phyloP scores from a whole-genome alignment of 805 yeast genomes.

The Candida hispaniensis region DNA sequence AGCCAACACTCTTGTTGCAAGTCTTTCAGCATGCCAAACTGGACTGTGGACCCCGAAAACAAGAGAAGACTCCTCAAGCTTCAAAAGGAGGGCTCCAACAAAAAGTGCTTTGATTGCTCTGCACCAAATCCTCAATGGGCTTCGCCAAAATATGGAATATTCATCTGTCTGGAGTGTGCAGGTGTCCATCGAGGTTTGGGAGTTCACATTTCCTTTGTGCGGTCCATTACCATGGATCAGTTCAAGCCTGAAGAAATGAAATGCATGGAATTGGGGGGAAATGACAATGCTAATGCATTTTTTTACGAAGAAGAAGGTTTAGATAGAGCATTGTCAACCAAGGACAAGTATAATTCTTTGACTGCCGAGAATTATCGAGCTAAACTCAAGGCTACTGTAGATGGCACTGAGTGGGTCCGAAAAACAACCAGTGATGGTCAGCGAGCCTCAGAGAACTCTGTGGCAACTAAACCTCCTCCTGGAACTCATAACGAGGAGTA shows the following conservation, averaged over 20 bases:
- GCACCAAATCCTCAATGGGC: conserved; percentile 99
- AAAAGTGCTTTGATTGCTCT: conserved; percentile 83
- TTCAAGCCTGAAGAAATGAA: conserved; percentile 85
- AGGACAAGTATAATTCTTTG: conserved; percentile 70
- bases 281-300: conserved; percentile 58
- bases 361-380: conserved; percentile 93
- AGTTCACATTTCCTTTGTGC: conserved; percentile 90
- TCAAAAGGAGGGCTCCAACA: conserved; percentile 75
- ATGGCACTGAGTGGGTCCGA: conserved; percentile 56
- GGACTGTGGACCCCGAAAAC: conserved; percentile 92
- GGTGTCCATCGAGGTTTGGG: conserved; percentile 90
- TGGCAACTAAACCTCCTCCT: neutral
- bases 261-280: conserved; percentile 93
- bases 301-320: conserved; percentile 65
- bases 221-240: conserved; percentile 97
- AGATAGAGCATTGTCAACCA: conserved; percentile 51
- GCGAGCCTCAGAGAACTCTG: conserved; percentile 1
- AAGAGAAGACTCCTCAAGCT: conserved; percentile 53
- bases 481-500: conserved; percentile 63
- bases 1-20: neutral
- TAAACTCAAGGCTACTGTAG: conserved; percentile 60
- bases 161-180: conserved; percentile 95
- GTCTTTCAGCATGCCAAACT: conserved; percentile 27
- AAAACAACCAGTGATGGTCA: conserved; percentile 3
- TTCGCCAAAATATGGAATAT: conserved; percentile 93